Base-by-base conservation (phyloP, 148 eudicot species). In the Chenopodium berlandieri region DNA sequence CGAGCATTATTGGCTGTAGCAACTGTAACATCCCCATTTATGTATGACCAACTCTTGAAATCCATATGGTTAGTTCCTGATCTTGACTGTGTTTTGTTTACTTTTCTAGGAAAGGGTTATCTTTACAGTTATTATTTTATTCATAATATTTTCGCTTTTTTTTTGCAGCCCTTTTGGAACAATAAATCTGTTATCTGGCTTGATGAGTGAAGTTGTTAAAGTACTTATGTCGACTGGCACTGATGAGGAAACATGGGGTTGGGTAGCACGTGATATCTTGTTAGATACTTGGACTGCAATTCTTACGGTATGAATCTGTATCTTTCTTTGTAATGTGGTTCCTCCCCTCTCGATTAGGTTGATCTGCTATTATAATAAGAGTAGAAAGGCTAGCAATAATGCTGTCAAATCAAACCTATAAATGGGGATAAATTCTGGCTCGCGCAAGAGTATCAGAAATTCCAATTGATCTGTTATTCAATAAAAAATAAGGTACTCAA, bases 181-280 rank as follows among this genome's bases (percentile, higher is more conserved):
- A 72, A 78, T 94, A 84, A 82, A 88, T 76, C 84, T 94, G 72
- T 85, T 97, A 86, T 94, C 99, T 76, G 78, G 90, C 86, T 86
- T 97, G 90, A 97, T 93, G 95, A 83, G 90, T 85, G 95, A 97
- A 91, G 94, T 89, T 71, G 37, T 94, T 32, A 94, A 92, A 89
- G 93, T 84, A 82, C 93, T 89, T 72, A 91, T 90, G 89, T 85
- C 78, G 58, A 90, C 86, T 52, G 78, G 65, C 80, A 85, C 92
- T 37, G 99, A 92, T 27, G 99, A 97, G 80, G 99, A 97, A 92
- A 90, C 93, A 69, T 97, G 99, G 99, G 92, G 98, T 83, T 97
- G 94, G 91, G 92, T 86, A 50, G 98, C 99, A 82, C 94, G 99
- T 75, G 99, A 97, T 86, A 91, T 94, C 84, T 89, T 97, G 84